Percentiles rank a stretch among this genome's conserved stretches.
phyloP scores from a whole-genome alignment of 352 stramenopile genomes.

The Paralagenidium karlingii region DNA sequence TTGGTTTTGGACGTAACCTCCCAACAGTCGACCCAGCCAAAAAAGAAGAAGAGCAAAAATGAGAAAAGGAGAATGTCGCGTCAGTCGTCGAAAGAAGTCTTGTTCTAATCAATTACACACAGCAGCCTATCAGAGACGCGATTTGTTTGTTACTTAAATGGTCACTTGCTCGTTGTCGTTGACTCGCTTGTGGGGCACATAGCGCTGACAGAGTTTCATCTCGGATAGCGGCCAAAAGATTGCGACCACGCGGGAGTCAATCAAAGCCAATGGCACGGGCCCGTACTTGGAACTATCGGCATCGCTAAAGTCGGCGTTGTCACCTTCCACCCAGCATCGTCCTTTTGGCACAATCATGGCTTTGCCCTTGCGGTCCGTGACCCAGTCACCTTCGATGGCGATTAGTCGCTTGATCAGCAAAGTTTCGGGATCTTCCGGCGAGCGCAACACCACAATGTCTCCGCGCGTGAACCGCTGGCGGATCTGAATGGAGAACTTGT shows the following conservation, averaged over 20 bases:
- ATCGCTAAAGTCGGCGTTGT: conserved; percentile 63
- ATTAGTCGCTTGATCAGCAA: conserved; percentile 71
- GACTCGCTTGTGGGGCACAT: conserved; percentile 40
- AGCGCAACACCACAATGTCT: conserved; percentile 72
- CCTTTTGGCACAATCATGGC: conserved; percentile 39
- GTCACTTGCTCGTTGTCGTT: no score
- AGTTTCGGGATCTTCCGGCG: conserved; percentile 34
- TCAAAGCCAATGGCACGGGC: conserved; percentile 63
- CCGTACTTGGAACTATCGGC: conserved; percentile 63
- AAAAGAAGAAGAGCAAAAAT: no score
- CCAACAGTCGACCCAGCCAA: no score
- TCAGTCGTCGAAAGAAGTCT: no score
- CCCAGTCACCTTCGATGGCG: conserved; percentile 56
- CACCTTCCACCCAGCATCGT: conserved; percentile 80
- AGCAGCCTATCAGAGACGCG: no score
- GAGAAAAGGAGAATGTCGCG: no score
- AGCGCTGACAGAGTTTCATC: conserved; percentile 41
- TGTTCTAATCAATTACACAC: no score
- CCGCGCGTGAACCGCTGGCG: conserved; percentile 43
- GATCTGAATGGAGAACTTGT: conserved; percentile 78
- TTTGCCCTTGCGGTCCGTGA: conserved; percentile 32
- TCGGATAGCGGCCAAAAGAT: conserved; percentile 64
- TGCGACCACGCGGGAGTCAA: conserved; percentile 60
- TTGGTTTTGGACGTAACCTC: no score
- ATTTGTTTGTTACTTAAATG: no score